Percentiles rank a stretch among this genome's conserved stretches.
phyloP scores from a whole-genome alignment of 2,329 filamentous ascomycete genomes.

The Tolypocladium amazonense region DNA sequence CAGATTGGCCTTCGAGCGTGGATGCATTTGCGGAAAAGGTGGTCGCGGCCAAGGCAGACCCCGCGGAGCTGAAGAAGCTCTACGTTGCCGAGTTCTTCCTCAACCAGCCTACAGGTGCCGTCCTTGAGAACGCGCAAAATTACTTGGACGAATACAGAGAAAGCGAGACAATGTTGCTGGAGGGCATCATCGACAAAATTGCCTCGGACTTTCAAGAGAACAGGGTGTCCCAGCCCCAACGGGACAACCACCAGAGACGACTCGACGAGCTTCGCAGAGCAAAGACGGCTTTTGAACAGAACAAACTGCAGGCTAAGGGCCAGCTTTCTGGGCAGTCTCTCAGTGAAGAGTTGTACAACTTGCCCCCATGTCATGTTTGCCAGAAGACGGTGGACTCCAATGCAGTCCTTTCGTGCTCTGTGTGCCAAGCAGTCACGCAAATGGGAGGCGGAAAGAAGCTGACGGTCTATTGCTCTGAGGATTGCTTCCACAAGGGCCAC shows the following conservation, averaged over 20 bases:
- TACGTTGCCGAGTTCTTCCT: conserved; percentile 33
- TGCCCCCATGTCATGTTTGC: conserved; percentile 31
- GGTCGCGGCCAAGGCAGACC: conserved; percentile 17
- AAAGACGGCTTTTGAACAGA: conserved; percentile 37
- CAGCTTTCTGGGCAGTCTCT: conserved; percentile 17
- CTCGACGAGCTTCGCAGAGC: conserved; percentile 37
- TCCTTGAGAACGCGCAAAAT: conserved; percentile 20
- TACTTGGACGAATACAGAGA: conserved; percentile 28
- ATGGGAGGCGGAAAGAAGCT: conserved; percentile 23
- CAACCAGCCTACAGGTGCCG: conserved; percentile 19
- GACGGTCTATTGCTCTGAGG: conserved; percentile 34
- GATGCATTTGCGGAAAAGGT: conserved; percentile 23
- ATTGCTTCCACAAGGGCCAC: conserved; percentile 27
- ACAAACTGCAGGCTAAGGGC: conserved; percentile 26
- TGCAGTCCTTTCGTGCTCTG: conserved; percentile 29
- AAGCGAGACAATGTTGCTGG: conserved; percentile 16
- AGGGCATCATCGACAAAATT: conserved; percentile 23
- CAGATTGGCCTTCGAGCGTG: conserved; percentile 19
- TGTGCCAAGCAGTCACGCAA: conserved; percentile 32
- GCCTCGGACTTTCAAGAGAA: conserved; percentile 18
- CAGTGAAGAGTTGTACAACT: conserved; percentile 21
- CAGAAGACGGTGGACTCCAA: conserved; percentile 19
- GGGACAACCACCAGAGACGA: conserved; percentile 25
- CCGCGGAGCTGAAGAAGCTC: conserved; percentile 22
- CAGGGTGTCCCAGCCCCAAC: conserved; percentile 20